Percentiles rank a stretch among this genome's conserved stretches.
These are phyloP conservation scores for Wickerhamomyces queroliae DNA, from an alignment of 805 yeast genomes.

Conservation along the genomic window DNA sequence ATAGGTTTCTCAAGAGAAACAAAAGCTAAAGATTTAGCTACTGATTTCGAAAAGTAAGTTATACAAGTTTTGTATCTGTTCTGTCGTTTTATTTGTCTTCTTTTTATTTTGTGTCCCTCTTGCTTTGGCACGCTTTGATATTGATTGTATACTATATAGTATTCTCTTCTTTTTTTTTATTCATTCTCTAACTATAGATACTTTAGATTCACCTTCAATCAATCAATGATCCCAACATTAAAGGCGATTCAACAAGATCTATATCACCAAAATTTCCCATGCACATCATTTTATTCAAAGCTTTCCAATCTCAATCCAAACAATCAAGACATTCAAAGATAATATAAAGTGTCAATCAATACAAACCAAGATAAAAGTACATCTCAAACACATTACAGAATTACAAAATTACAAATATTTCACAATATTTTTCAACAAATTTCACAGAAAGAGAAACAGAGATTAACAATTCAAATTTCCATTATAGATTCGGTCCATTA, in stretches of 20 bases:
- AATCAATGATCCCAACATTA: neutral
- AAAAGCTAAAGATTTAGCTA: constrained; percentile 52
- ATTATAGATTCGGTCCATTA: constrained; percentile 44
- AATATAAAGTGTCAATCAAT: too few relatives aligned
- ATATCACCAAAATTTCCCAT: neutral
- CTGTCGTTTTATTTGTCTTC: constrained; percentile 1
- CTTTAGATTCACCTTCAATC: neutral
- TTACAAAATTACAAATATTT: neutral
- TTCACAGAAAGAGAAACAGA: constrained; percentile 2
- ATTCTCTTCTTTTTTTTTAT: constrained; percentile 3
- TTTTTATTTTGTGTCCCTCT: constrained; percentile 1
- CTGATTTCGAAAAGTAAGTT: constrained; percentile 56
- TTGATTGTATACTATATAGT: neutral
- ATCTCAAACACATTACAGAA: too few relatives aligned
- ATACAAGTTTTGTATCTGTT: constrained; percentile 3
- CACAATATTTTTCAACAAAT: too few relatives aligned
- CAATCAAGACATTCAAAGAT: too few relatives aligned
- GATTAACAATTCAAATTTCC: constrained; percentile 8
- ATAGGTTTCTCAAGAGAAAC: constrained; percentile 43
- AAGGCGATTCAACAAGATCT: constrained; percentile 1
- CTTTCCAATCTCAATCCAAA: too few relatives aligned
- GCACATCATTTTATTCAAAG: too few relatives aligned
- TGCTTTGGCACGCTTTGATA: neutral
- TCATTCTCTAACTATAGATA: neutral
- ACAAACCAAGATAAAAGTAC: too few relatives aligned